Evolutionary conservation across 345 rosid genomes (phyloP).

Genomic region (Stellera chamaejasme): DNA sequence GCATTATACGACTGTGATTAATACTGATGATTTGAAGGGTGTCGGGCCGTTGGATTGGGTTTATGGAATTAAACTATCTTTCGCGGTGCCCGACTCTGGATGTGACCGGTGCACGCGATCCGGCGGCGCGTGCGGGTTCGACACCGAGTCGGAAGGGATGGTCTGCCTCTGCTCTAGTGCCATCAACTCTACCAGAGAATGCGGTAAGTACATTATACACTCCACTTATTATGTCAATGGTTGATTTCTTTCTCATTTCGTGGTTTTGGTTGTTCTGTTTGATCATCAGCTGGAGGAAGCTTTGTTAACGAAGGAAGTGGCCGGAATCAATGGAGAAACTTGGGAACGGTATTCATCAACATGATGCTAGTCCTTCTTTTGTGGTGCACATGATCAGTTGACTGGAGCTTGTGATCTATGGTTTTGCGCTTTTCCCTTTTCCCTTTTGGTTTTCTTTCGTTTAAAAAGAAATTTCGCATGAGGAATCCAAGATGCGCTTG

Average conservation of each 20-base stretch:
- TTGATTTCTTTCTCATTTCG: neutral
- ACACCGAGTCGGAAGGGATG: conserved; percentile 56
- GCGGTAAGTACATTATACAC: conserved; percentile 43
- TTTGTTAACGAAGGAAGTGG: conserved; percentile 3
- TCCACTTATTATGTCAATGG: neutral
- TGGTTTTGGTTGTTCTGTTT: neutral
- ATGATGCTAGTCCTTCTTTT: no score
- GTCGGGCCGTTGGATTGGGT: conserved; percentile 73
- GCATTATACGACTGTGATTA: conserved; percentile 60
- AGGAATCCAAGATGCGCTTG: no score
- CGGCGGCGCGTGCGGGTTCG: conserved; percentile 82
- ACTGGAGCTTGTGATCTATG: no score
- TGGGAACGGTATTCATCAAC: no score
- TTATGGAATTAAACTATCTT: conserved; percentile 70
- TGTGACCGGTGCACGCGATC: conserved; percentile 61
- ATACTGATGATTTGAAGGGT: conserved; percentile 40
- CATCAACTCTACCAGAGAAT: conserved; percentile 52
- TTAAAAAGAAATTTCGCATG: no score
- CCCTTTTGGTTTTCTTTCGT: no score
- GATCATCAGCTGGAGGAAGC: conserved; percentile 17
- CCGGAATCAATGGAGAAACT: neutral
- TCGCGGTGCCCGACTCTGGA: conserved; percentile 55
- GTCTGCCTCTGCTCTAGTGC: conserved; percentile 63
- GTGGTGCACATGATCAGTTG: no score
- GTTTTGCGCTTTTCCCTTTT: no score